Percentiles rank a stretch among this genome's conserved stretches.
phyloP scores from a whole-genome alignment of 2,329 filamentous ascomycete species.

The Thelonectria rubi region DNA sequence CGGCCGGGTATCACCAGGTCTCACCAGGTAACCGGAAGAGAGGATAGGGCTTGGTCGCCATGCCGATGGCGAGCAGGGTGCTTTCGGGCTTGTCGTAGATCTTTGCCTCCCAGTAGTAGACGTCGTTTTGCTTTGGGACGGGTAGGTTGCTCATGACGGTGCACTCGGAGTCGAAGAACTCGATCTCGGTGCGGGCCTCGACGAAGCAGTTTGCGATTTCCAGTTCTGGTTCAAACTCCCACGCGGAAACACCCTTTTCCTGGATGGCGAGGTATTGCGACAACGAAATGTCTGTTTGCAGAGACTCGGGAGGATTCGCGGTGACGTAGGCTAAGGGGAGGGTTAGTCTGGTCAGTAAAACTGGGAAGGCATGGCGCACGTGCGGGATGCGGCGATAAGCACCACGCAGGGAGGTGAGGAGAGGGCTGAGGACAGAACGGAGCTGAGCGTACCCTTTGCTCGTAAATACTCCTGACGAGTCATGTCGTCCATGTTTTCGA shows the following conservation, averaged over 20 bases:
- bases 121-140: constrained; percentile 97
- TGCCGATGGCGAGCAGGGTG: constrained; percentile 87
- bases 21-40: constrained; percentile 91
- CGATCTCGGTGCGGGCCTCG: constrained; percentile 93
- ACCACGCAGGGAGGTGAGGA: background rate
- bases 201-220: constrained; percentile 99
- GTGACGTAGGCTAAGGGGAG: constrained; percentile 80
- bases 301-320: constrained; percentile 92
- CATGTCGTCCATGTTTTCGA: constrained; percentile 96
- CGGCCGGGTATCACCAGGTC: constrained; percentile 41
- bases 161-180: constrained; percentile 98
- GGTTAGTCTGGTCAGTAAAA: constrained; percentile 29
- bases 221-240: constrained; percentile 99
- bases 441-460: constrained; percentile 79
- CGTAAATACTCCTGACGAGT: constrained; percentile 88
- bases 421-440: background rate
- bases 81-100: constrained; percentile 96
- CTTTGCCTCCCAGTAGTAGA: constrained; percentile 99
- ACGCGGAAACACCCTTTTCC: constrained; percentile 98
- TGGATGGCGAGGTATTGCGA: constrained; percentile 98
- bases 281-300: constrained; percentile 95
- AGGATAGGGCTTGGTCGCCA: constrained; percentile 97
- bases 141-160: constrained; percentile 97
- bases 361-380: constrained; percentile 4
- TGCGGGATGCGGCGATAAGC: constrained; percentile 15